phyloP scores from a whole-genome alignment of 179 eudicot genomes.

The Silene noctiflora region DNA sequence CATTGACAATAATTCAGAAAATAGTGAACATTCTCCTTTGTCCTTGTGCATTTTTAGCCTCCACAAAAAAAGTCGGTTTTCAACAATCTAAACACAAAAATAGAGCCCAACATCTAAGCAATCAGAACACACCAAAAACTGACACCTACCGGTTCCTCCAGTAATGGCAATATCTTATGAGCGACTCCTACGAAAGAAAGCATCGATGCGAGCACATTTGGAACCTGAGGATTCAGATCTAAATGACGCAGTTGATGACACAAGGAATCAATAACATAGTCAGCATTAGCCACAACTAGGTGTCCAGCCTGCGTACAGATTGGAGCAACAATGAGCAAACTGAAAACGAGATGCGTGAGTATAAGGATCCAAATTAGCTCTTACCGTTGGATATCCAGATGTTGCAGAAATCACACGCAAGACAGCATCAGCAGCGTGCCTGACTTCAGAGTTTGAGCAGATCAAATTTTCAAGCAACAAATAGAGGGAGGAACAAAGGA shows the following conservation, averaged over 20 bases:
- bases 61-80: background rate
- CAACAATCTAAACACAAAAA: constrained; percentile 8
- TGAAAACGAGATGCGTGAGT: background rate
- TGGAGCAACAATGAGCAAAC: constrained; percentile 13
- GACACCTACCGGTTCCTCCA: constrained; percentile 87
- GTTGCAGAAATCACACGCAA: constrained; percentile 60
- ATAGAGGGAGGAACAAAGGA: constrained; percentile 76
- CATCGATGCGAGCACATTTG: constrained; percentile 81
- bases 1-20: background rate
- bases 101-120: background rate
- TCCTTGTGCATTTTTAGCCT: background rate
- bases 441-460: constrained; percentile 68
- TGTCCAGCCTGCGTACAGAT: constrained; percentile 64
- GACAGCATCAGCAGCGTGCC: constrained; percentile 76
- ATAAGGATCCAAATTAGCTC: constrained; percentile 15
- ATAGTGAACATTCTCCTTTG: background rate
- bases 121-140: background rate
- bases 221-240: constrained; percentile 87
- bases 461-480: constrained; percentile 83
- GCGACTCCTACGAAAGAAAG: constrained; percentile 89
- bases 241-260: constrained; percentile 88
- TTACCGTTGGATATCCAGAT: constrained; percentile 75
- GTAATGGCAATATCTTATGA: constrained; percentile 75
- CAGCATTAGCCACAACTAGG: constrained; percentile 83
- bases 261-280: constrained; percentile 83